phyloP scores from a whole-genome alignment of 164 flowering plant genomes.

The Santalum album region DNA sequence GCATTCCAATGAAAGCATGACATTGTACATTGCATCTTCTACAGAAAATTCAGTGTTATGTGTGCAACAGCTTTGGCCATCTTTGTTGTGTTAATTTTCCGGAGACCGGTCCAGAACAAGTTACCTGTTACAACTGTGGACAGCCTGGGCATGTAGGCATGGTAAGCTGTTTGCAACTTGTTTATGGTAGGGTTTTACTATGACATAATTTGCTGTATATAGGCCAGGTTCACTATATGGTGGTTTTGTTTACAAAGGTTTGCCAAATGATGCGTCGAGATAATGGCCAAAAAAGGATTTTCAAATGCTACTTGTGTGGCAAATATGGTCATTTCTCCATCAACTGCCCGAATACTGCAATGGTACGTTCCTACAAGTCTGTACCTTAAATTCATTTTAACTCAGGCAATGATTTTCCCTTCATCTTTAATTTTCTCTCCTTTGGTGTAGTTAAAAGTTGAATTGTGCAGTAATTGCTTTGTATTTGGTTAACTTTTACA shows the following conservation, averaged over 20 bases:
- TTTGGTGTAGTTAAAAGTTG: no score
- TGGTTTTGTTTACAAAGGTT: not conserved
- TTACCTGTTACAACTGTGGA: conserved; percentile 25
- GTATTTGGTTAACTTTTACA: no score
- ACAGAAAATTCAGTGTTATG: conserved; percentile 29
- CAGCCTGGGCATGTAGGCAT: conserved; percentile 19
- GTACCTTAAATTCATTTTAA: not conserved
- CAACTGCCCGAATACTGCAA: not conserved
- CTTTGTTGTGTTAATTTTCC: conserved; percentile 22
- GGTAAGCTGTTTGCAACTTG: conserved; percentile 9
- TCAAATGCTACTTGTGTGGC: not conserved
- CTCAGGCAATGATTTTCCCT: not conserved
- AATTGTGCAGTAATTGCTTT: no score
- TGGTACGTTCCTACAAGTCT: not conserved
- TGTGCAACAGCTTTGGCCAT: conserved; percentile 31
- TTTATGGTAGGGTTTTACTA: not conserved
- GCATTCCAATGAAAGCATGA: no score
- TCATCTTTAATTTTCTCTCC: not conserved
- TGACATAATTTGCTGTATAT: not conserved
- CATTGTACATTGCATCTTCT: not conserved
- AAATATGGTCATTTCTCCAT: not conserved
- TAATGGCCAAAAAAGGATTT: not conserved
- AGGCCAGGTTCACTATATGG: not conserved
- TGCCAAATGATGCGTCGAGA: not conserved
- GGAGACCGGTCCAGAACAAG: conserved; percentile 9